These are phyloP conservation scores for Hyphopichia khmerensis DNA, from an alignment of 1,139 yeast species.

Conservation along the genomic window DNA sequence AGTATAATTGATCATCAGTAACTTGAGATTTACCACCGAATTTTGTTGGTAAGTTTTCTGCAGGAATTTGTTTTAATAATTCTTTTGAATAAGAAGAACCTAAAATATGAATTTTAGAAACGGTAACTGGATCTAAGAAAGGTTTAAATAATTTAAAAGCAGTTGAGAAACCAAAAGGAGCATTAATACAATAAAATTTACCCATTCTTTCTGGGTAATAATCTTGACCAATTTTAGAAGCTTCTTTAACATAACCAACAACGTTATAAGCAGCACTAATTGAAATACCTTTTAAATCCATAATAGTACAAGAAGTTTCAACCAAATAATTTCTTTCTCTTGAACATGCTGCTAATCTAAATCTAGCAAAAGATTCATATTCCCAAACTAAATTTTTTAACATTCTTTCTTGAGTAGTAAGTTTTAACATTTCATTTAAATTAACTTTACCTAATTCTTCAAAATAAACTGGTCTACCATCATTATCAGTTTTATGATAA, in stretches of 20 bases:
- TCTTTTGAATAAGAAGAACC: slow-evolving; percentile 79
- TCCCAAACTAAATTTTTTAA: slow-evolving; percentile 95
- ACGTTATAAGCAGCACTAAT: slow-evolving; percentile 82
- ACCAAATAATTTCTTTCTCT: slow-evolving; percentile 75
- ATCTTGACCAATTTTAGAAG: slow-evolving; percentile 92
- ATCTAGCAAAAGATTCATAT: slow-evolving; percentile 82
- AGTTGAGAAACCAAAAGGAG: slow-evolving; percentile 96
- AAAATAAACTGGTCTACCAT: slow-evolving; percentile 92
- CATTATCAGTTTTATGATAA: slow-evolving; percentile 94
- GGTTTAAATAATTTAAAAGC: slow-evolving; percentile 91
- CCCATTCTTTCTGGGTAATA: slow-evolving; percentile 99
- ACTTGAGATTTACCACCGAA: slow-evolving; percentile 82
- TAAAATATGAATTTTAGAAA: slow-evolving; percentile 86
- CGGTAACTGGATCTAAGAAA: slow-evolving; percentile 97
- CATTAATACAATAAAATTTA: slow-evolving; percentile 89
- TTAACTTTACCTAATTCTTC: slow-evolving; percentile 94
- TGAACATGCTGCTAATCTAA: slow-evolving; percentile 92
- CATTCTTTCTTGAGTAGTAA: slow-evolving; percentile 96
- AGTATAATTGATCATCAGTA: slow-evolving; percentile 74
- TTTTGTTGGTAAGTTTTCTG: slow-evolving; percentile 85
- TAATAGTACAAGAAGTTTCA: slow-evolving; percentile 94
- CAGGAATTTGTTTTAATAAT: slow-evolving; percentile 86
- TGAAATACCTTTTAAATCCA: slow-evolving; percentile 94
- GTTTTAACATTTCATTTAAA: slow-evolving; percentile 84
- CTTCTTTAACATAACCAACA: slow-evolving; percentile 84